Evolutionary conservation across 2,329 filamentous ascomycete species (phyloP), one percentile per base, ranked within the genome.

Genomic region (Trichoderma polysporum): DNA sequence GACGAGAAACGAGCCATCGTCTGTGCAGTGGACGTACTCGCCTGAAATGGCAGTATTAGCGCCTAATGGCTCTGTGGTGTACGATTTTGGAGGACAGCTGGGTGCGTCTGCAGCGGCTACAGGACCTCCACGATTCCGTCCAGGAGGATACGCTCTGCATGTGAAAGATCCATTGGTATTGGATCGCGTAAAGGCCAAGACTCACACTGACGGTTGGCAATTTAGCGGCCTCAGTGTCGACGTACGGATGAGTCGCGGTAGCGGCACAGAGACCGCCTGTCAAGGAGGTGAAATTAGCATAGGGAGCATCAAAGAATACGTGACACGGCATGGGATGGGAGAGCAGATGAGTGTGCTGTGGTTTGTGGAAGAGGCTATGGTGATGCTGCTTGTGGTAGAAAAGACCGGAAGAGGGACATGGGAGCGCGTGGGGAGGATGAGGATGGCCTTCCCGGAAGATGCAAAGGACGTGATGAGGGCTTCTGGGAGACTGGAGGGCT

Each of bases 341-440:
- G 75, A 78, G 69, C 76, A 77, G 61, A 78, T 78, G 75, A 77
- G 76, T 19, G 71, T 78, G 9, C 64, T 78, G 31, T 78, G 76
- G 76, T 78, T 78, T 54, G 72, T 77, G 19, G 76, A 78, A 35
- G 76, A 78, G 52, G 73, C 74, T 4, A 67, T 72, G 12, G 73
- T 78, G 19, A 73, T 78, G 76, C 68, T 78, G 4, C 69, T 78
- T 31, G 76, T 78, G 2, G 70, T 78, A 7, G 74, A 78, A 68
- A 70, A 72, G 52, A 72, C 71, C 0, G 66, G 69, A 0, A 56
- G 71, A 33, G 67, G 63, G 17, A 63, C 67, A 4, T 78, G 76
- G 76, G 76, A 78, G 64, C 73, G 76, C 2, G 74, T 77, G 3
- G 76, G 76, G 12, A 70, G 76, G n/a, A 76, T 77, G 69, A 70